These are phyloP conservation scores for Auricularia heimuer DNA, from an alignment of 768 basidiomycete genomes.

Conservation along the genomic window DNA sequence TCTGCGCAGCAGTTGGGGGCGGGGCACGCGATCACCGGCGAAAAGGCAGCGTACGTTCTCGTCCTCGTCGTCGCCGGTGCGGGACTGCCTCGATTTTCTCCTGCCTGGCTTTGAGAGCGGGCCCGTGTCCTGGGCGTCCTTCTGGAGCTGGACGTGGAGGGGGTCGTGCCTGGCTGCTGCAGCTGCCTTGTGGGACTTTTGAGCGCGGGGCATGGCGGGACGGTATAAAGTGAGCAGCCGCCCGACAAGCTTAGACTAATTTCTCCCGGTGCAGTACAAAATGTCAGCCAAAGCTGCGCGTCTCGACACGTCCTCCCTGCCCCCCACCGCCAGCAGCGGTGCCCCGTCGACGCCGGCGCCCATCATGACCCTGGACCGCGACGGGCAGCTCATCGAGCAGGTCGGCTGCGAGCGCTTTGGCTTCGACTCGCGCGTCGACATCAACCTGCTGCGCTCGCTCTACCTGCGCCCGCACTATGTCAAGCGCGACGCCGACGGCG, in stretches of 20 bases:
- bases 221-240: not conserved
- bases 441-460: slow-evolving; percentile 75
- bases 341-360: slow-evolving; percentile 6
- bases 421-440: slow-evolving; percentile 75
- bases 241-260: not conserved
- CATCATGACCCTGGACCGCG: slow-evolving; percentile 62
- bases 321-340: not conserved
- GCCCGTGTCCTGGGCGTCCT: slow-evolving; percentile 75
- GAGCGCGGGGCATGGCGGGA: slow-evolving; percentile 50
- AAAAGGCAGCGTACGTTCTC: slow-evolving; percentile 20
- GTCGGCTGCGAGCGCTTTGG: slow-evolving; percentile 85
- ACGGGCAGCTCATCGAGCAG: slow-evolving; percentile 60
- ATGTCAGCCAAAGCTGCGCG: not conserved
- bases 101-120: slow-evolving; percentile 66
- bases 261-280: not conserved
- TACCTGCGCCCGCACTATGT: slow-evolving; percentile 80
- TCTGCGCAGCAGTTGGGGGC: slow-evolving; percentile 29
- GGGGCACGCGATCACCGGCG: not conserved
- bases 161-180: slow-evolving; percentile 69
- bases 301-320: not conserved
- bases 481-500: slow-evolving; percentile 16
- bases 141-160: slow-evolving; percentile 70
- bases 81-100: slow-evolving; percentile 35
- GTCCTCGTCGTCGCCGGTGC: slow-evolving; percentile 42
- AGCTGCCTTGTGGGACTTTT: slow-evolving; percentile 27